Percentiles rank a stretch among this genome's conserved stretches.
phyloP scores from a whole-genome alignment of 2,329 filamentous ascomycete genomes.

The Blastomyces silverae region DNA sequence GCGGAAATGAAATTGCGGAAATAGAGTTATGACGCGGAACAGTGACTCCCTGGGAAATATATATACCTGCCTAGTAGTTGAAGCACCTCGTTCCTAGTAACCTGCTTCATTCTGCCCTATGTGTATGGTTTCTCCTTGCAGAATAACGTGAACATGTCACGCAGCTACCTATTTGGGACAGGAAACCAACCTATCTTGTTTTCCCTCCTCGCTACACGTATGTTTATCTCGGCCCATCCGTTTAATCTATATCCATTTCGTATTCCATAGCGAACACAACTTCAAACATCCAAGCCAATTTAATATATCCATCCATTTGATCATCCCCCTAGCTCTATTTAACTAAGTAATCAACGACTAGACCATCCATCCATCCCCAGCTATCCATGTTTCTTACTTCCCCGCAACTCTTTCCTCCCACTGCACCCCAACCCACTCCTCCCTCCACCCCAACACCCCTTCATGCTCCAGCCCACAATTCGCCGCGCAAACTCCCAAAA shows the following conservation, averaged over 20 bases:
- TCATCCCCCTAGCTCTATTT: neutral
- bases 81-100: neutral
- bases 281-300: neutral
- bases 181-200: too few relatives aligned
- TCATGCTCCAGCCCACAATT: slow-evolving; percentile 64
- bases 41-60: neutral
- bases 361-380: neutral
- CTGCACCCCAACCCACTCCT: slow-evolving; percentile 97
- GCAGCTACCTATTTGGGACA: too few relatives aligned
- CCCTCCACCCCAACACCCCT: slow-evolving; percentile 68
- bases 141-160: neutral
- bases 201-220: too few relatives aligned
- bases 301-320: neutral
- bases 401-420: slow-evolving; percentile 66
- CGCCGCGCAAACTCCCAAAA: slow-evolving; percentile 73
- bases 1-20: slow-evolving; percentile 5
- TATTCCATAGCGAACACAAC: neutral
- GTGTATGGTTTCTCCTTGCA: neutral
- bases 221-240: too few relatives aligned
- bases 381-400: slow-evolving; percentile 17
- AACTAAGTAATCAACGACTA: neutral
- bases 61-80: neutral
- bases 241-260: neutral
- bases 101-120: neutral
- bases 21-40: neutral